Base-by-base conservation (phyloP, 129 eudicot genomes). In the Deinandra increscens region DNA sequence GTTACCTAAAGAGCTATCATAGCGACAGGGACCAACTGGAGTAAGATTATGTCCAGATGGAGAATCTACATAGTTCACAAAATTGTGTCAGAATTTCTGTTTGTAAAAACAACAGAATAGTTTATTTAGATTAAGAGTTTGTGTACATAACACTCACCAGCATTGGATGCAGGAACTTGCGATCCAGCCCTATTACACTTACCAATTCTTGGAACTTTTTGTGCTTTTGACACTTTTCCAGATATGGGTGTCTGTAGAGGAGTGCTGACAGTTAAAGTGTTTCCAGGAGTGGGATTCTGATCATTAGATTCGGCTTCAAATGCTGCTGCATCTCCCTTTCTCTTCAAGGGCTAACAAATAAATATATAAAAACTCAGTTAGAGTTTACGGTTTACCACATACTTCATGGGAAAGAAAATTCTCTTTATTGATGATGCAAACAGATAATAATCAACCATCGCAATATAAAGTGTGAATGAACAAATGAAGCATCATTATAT, bases 1-100 rank as follows among this genome's bases (percentile, higher is more conserved):
- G 15, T 72, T 85, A 89, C 98, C 97, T 71, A 94, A 74, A 55
- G 99, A 94, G 87, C 97, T 94, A 83, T 94, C 99, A 80, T 94
- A 94, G 43, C 99, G 99, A 80, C 99, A 94, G 17, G 95, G 83
- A 70, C 99, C 97, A 78, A 73, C 87, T 2, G 95, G 93, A 65
- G 97, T 93, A 65, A 89, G 95, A 84, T 75, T 85, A 80, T 83
- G 70, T 80, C 82, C 96, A 17, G 91, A 81, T 54, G 95, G 97
- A 75, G 97, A 94, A 77, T 90, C 99, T 94, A 86, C 83, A 84
- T 17, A 53, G 41, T 10, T 43, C 64, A 65, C 58, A 58, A 42
- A 0, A 54, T 42, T 26, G 34, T 29, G 23, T 65, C 7, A 74
- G 37, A 64, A 15, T 13, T 64, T 23, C 29, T 49, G 26, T 15